Evolutionary conservation across 345 rosid species (phyloP).

Genomic region (Carallia brachiata): DNA sequence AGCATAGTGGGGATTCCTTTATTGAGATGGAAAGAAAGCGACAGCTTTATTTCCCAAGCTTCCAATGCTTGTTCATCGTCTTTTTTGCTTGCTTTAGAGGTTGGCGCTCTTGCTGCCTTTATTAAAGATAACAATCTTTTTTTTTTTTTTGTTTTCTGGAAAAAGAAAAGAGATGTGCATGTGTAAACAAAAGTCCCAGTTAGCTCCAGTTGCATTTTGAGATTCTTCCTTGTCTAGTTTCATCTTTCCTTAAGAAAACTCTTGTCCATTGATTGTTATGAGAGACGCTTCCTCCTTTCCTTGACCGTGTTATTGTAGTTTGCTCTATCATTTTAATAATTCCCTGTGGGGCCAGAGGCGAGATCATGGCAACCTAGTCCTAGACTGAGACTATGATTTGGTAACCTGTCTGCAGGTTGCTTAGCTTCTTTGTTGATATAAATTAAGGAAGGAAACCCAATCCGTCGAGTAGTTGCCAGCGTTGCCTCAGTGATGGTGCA

Average conservation of each 20-base stretch:
- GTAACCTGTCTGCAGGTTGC: too few relatives aligned
- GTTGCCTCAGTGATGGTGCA: too few relatives aligned
- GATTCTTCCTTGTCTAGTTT: constrained; percentile 15
- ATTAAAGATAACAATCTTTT: constrained; percentile 17
- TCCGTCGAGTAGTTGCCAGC: too few relatives aligned
- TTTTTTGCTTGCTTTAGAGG: constrained; percentile 25
- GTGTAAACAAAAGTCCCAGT: constrained; percentile 13
- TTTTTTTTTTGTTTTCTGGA: not conserved
- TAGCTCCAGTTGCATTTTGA: constrained; percentile 11
- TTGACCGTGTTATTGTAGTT: not conserved
- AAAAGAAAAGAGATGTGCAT: not conserved
- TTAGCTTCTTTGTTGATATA: too few relatives aligned
- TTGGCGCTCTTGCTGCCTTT: constrained; percentile 19
- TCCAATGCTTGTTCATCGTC: constrained; percentile 27
- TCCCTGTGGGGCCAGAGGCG: not conserved
- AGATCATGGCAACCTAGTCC: too few relatives aligned
- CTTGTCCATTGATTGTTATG: not conserved
- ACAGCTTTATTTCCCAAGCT: constrained; percentile 17
- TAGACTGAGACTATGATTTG: too few relatives aligned
- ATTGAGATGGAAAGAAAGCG: constrained; percentile 27
- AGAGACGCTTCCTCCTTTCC: not conserved
- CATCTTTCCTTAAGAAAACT: not conserved
- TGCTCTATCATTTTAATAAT: not conserved
- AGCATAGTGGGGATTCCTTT: constrained; percentile 50
- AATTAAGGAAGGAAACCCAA: too few relatives aligned